Percentiles rank a stretch among this genome's conserved stretches.
Conservation (phyloP, 352 stramenopile species). For the Halophytophthora batemanensis region DNA sequence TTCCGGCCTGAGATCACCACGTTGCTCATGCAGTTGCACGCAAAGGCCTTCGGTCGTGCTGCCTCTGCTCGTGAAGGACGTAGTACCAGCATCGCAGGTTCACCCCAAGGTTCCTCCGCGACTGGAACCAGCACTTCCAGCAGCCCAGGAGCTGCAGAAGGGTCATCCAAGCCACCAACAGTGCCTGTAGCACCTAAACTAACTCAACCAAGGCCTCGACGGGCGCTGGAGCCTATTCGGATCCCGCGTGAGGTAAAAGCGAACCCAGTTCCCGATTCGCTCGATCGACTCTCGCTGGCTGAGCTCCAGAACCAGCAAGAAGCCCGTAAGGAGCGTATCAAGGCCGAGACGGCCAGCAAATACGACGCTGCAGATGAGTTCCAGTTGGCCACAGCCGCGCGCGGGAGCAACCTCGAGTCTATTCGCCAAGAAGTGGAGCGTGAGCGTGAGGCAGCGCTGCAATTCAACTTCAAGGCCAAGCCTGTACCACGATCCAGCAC, state of each 20-base stretch:
- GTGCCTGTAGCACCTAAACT: slow-evolving; percentile 82
- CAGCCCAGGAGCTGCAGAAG: not conserved
- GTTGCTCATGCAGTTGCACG: slow-evolving; percentile 53
- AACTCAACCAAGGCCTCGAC: slow-evolving; percentile 73
- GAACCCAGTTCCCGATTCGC: slow-evolving; percentile 53
- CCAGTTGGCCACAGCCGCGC: slow-evolving; percentile 69
- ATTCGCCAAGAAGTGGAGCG: slow-evolving; percentile 70
- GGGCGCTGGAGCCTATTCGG: slow-evolving; percentile 65
- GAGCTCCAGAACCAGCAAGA: slow-evolving; percentile 60
- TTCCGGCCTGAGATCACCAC: slow-evolving; percentile 33
- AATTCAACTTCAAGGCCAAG: slow-evolving; percentile 80
- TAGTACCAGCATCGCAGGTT: not conserved
- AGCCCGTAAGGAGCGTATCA: slow-evolving; percentile 49
- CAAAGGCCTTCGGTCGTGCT: slow-evolving; percentile 61
- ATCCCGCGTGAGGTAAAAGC: slow-evolving; percentile 80
- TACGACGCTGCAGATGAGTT: slow-evolving; percentile 73
- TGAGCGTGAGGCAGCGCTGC: slow-evolving; percentile 43
- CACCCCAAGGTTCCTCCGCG: not conserved
- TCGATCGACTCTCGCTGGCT: slow-evolving; percentile 65
- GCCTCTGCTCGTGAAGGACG: slow-evolving; percentile 10
- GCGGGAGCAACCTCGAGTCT: slow-evolving; percentile 65
- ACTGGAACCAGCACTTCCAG: not conserved
- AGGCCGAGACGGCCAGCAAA: slow-evolving; percentile 64
- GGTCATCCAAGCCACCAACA: slow-evolving; percentile 52
- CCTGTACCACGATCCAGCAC: slow-evolving; percentile 46